These are phyloP conservation scores for Fusarium oligoseptatum DNA, from an alignment of 2,329 filamentous ascomycete species.

Conservation along the genomic window DNA sequence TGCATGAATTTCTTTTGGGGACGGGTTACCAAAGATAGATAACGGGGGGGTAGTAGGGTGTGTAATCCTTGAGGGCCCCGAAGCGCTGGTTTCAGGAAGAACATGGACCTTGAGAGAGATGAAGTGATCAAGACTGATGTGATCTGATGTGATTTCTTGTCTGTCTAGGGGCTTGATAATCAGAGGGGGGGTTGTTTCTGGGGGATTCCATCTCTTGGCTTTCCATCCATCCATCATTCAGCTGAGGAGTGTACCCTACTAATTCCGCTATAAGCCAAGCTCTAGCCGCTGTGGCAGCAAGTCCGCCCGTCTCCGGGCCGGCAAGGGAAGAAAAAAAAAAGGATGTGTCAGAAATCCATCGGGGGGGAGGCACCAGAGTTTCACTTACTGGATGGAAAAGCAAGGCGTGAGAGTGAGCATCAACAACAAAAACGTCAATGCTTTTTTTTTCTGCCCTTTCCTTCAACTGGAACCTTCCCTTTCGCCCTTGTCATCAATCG, in stretches of 20 bases:
- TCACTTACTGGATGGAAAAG: constrained; percentile 2
- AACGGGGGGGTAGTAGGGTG: constrained; percentile 5
- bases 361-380: constrained; percentile 36
- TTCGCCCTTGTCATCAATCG: constrained; percentile 25
- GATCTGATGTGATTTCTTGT: neutral
- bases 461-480: constrained; percentile 39
- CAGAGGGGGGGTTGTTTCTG: neutral
- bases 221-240: neutral
- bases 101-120: constrained; percentile 9
- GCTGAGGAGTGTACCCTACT: neutral
- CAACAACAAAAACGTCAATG: constrained; percentile 16
- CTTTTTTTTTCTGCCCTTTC: constrained; percentile 1
- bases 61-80: neutral
- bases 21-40: constrained; percentile 29
- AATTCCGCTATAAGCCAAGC: constrained; percentile 22
- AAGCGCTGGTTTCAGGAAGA: neutral
- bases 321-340: neutral
- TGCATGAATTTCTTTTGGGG: constrained; percentile 28
- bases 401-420: neutral
- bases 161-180: neutral
- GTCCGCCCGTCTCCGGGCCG: neutral
- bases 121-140: neutral
- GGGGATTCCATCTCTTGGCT: neutral
- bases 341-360: constrained; percentile 4
- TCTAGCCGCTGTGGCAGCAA: constrained; percentile 1